Base-by-base conservation (phyloP, 352 stramenopile species). In the Hyaloperonospora arabidopsidis region DNA sequence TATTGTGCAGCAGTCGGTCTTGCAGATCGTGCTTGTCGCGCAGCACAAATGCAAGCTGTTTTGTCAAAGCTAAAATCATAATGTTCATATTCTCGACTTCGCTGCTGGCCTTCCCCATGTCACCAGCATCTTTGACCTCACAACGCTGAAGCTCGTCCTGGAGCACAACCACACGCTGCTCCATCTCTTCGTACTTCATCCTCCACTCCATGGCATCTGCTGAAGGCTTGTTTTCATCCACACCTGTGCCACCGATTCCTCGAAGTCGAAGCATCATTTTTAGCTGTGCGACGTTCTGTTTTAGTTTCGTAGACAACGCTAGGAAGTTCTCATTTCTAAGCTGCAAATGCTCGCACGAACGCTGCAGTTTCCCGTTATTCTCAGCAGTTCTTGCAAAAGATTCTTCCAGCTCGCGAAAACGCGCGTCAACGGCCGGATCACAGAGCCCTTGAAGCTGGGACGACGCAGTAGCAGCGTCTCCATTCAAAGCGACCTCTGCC, bases 171-270 rank as follows among this genome's bases (percentile, higher is more conserved):
- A 78, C 78, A 5, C 67, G 65, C 44, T 90, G 74, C 50, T 89
- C 73, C 32, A 89, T 61, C 45, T 92, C 77, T 61, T 92, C 83
- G 48, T 84, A 89, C 56, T 89, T 93, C 54, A 89, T 74, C 15
- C 80, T 67, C 83, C 80, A 93, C 53, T 89, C 80, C 43, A 93
- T 86, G 17, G 83, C 78, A 58, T 90, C 80, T 12, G 70, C 60
- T 22, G 78, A 81, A 19, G 80, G 82, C 17, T 82, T 61, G 50
- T 89, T 86, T 5, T 87, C 71, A 21, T 56, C 45, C 11, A 52
- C 36, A 5, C 65, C 76, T 18, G 51, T 47, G 3, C 52, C 49
- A 11, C 65, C 58, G 22, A 63, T 39, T 21, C 57, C 52, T 47
- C 65, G 57, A 12, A 92, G 50, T 34, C 71, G 68, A 44, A 85